Evolutionary conservation across 2,329 filamentous ascomycete species (phyloP).

Genomic region (Apiospora rasikravindrae): DNA sequence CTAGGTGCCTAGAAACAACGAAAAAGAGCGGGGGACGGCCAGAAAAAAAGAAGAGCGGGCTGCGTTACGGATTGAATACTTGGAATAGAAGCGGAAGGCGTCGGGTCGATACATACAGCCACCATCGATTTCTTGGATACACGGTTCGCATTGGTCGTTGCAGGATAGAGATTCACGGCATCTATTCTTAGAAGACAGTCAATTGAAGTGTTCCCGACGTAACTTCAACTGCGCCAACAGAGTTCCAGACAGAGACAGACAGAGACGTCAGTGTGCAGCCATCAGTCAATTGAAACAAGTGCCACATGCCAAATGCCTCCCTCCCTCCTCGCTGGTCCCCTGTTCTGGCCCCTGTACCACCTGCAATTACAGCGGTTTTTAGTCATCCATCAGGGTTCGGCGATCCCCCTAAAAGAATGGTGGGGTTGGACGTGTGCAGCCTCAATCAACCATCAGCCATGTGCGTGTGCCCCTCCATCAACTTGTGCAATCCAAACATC

Average conservation of each 20-base stretch:
- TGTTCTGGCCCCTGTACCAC: not conserved
- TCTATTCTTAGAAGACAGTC: not conserved
- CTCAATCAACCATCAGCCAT: not conserved
- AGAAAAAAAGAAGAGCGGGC: constrained; percentile 39
- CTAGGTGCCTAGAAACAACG: not conserved
- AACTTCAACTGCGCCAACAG: not conserved
- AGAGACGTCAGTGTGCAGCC: not conserved
- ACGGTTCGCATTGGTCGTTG: not conserved
- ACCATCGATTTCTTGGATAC: not conserved
- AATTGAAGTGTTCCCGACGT: constrained; percentile 1
- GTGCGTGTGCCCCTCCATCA: constrained; percentile 25
- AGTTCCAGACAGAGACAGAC: not conserved
- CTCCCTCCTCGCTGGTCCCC: not conserved
- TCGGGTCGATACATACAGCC: not conserved
- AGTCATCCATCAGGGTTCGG: constrained; percentile 20
- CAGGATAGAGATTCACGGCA: constrained; percentile 3
- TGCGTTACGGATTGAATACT: constrained; percentile 24
- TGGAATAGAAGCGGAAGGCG: not conserved
- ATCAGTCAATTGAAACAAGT: not conserved
- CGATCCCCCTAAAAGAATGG: constrained; percentile 1
- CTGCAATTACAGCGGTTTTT: constrained; percentile 12
- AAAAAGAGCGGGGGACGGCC: not conserved
- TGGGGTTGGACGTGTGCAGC: constrained; percentile 10
- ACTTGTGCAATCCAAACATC: constrained; percentile 19
- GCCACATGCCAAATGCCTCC: constrained; percentile 3